Base-by-base conservation (phyloP, 2,329 filamentous ascomycete genomes). In the Aspergillus arachidicola region DNA sequence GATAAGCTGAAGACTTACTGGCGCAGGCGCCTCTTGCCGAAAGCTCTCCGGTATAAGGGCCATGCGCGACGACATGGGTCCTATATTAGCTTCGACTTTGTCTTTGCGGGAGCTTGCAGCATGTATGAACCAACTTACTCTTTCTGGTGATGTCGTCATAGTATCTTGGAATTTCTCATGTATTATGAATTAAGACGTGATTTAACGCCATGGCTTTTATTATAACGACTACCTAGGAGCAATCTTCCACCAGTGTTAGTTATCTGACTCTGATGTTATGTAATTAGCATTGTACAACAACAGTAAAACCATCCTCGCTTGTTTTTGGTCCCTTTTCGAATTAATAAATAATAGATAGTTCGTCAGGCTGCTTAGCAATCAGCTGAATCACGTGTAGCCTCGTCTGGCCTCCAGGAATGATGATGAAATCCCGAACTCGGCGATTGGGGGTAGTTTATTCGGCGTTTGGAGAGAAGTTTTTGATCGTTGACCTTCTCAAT, bases 21-120 rank as follows among this genome's bases (percentile, higher is more conserved):
- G 59, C 59, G 59, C 59, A 45, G 59, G 59, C 59, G 59, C 59
- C 54, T 55, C 51, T 34, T 32, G 26, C 51, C 51, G 23, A 54
- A 21, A 54, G 30, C 51, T 21, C n/a, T 54, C 30, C 28, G 19
- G 30, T 36, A 11, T 32, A 23, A 51, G 23, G 48, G 51, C n/a
- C 51, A 54, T 36, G 28, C 30, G 51, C 30, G 30, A 54, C 32
- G 51, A 41, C 51, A 23, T 54, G 10, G n/a, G 43, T 46, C 43
- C n/a, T 34, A 32, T 5, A 53, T 21, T 14, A 36, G 51, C 51
- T 36, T 36, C 28, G 28, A 30, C 7, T 54, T 54, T 36, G 30
- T 54, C 28, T 32, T 54, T 54, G n/a, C 30, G 30, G 51, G 30
- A 54, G 51, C 51, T 32, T 21, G 51, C 51, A 34, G 30, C 32